These are phyloP conservation scores for Lentinula lateritia DNA, from an alignment of 768 basidiomycete species.

Conservation along the genomic window DNA sequence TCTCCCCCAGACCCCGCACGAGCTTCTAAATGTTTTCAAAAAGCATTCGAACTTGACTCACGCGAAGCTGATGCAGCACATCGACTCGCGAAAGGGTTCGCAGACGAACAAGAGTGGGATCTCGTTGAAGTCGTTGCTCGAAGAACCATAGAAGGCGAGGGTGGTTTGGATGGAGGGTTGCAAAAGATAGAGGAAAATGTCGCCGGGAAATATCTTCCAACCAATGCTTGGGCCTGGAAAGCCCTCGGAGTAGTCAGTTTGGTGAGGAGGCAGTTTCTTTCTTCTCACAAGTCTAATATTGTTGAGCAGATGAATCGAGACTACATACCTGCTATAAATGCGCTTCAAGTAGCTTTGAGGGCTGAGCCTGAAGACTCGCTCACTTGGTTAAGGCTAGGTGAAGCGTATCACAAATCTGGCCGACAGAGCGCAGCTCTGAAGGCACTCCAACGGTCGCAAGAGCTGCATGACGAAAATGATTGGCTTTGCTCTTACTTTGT, in stretches of 20 bases:
- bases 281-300: not conserved
- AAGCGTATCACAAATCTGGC: constrained; percentile 86
- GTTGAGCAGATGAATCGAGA: constrained; percentile 56
- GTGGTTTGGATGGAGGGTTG: constrained; percentile 61
- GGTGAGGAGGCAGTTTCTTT: constrained; percentile 40
- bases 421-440: constrained; percentile 87
- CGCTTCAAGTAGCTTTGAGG: constrained; percentile 81
- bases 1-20: constrained; percentile 75
- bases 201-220: constrained; percentile 56
- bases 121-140: constrained; percentile 92
- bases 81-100: constrained; percentile 82
- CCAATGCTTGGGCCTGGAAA: constrained; percentile 98
- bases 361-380: constrained; percentile 71
- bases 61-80: constrained; percentile 82
- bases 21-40: constrained; percentile 94
- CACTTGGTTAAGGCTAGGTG: constrained; percentile 89
- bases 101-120: constrained; percentile 92
- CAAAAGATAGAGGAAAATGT: constrained; percentile 28
- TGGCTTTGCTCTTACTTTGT: constrained; percentile 85
- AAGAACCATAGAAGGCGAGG: constrained; percentile 90
- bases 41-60: constrained; percentile 94
- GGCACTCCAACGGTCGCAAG: constrained; percentile 69
- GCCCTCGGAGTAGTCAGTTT: constrained; percentile 88
- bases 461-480: constrained; percentile 59
- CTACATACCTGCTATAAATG: constrained; percentile 71